Conservation (phyloP, 805 yeast genomes). For the Candida chauliodis region DNA sequence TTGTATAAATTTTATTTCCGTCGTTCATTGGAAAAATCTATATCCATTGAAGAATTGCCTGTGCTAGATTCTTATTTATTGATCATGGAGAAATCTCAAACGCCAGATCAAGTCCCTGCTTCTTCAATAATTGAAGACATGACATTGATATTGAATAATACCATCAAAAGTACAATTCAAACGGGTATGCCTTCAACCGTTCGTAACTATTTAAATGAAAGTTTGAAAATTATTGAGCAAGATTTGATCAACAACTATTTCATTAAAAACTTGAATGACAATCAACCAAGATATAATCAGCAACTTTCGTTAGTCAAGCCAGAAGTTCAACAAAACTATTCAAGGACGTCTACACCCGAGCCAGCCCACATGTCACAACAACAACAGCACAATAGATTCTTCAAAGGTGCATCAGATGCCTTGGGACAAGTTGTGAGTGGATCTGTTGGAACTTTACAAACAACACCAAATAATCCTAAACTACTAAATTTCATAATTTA, state of each 20-base stretch:
- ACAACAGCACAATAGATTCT: constrained; percentile 25
- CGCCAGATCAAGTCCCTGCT: constrained; percentile 61
- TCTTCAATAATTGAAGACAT: constrained; percentile 87
- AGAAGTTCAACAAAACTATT: constrained; percentile 5
- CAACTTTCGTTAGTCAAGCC: constrained; percentile 19
- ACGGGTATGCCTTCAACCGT: constrained; percentile 64
- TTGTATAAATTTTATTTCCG: constrained; percentile 66
- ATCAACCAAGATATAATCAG: constrained; percentile 40
- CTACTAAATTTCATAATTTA: constrained; percentile 61
- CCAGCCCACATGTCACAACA: constrained; percentile 11
- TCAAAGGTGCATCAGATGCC: constrained; percentile 43
- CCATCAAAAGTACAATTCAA: constrained; percentile 61
- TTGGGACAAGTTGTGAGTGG: constrained; percentile 41
- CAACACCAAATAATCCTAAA: constrained; percentile 35
- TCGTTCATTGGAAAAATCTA: constrained; percentile 77
- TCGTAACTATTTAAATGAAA: constrained; percentile 50
- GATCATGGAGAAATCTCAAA: constrained; percentile 10
- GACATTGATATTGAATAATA: constrained; percentile 65
- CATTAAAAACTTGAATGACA: constrained; percentile 31
- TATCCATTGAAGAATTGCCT: constrained; percentile 76
- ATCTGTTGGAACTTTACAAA: constrained; percentile 20
- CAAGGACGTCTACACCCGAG: constrained; percentile 35
- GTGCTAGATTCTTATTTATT: constrained; percentile 37
- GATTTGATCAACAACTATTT: constrained; percentile 58
- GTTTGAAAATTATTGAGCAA: constrained; percentile 57